These are phyloP conservation scores for Daucus carota DNA, from an alignment of 129 eudicot species.

Conservation along the genomic window DH1_v3.0 NC_030381.2:7993501-7994000, in stretches of 20 bases:
- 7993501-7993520: conserved; percentile 61
- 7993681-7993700: not conserved
- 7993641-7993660: not conserved
- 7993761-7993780: not conserved
- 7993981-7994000: not conserved
- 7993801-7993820: not conserved
- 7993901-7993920: not conserved
- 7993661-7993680: not conserved
- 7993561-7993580: not conserved
- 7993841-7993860: not conserved
- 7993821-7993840: not conserved
- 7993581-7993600: not conserved
- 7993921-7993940: not conserved
- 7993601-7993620: not conserved
- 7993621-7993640: not conserved
- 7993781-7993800: not conserved
- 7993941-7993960: not conserved
- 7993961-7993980: not conserved
- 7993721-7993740: not conserved
- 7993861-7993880: not conserved
- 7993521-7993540: conserved; percentile 36
- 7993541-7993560: not conserved
- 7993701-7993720: not conserved
- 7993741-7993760: not conserved
- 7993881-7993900: not conserved